Percentiles rank a stretch among this genome's conserved stretches.
Evolutionary conservation across 2,329 filamentous ascomycete genomes (phyloP).

Genomic region (Arachnopeziza araneosa): DNA sequence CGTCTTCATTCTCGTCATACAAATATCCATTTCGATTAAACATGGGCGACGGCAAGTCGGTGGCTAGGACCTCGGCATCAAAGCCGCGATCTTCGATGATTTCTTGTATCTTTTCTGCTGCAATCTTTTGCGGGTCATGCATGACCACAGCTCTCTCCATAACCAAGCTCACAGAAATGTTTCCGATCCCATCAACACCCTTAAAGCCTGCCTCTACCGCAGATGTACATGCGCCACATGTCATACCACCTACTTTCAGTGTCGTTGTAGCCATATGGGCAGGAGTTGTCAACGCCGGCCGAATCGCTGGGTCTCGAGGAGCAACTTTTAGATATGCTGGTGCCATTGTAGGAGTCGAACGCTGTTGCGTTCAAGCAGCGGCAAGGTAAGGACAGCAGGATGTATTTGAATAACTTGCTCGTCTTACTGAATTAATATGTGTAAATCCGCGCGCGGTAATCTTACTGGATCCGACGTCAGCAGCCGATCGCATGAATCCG

Average conservation of each 20-base stretch:
- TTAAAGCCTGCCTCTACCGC: slow-evolving; percentile 92
- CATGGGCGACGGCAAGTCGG: slow-evolving; percentile 60
- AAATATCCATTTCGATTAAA: slow-evolving; percentile 30
- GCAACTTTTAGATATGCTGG: slow-evolving; percentile 26
- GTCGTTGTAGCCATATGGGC: slow-evolving; percentile 81
- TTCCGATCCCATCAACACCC: slow-evolving; percentile 72
- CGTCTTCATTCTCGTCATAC: slow-evolving; percentile 30
- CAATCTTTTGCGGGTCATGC: slow-evolving; percentile 71
- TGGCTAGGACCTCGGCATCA: slow-evolving; percentile 81
- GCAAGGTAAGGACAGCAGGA: slow-evolving; percentile 5
- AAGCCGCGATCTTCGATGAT: slow-evolving; percentile 91
- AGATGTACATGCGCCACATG: slow-evolving; percentile 90
- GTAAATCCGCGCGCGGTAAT: not conserved
- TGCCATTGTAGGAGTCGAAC: slow-evolving; percentile 22
- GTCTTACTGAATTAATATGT: not conserved
- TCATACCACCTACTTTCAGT: slow-evolving; percentile 83
- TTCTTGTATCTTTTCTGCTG: slow-evolving; percentile 71
- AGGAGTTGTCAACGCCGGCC: slow-evolving; percentile 15
- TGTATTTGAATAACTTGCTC: slow-evolving; percentile 1
- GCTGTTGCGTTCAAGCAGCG: slow-evolving; percentile 3
- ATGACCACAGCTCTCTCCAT: slow-evolving; percentile 95
- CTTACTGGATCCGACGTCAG: not conserved
- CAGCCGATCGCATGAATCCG: not conserved
- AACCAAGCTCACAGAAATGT: slow-evolving; percentile 85
- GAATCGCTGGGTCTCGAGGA: slow-evolving; percentile 13